Evolutionary conservation across 2,329 filamentous ascomycete species (phyloP), one percentile per base, ranked within the genome.

Genomic region (Fusarium neocosmosporiellum): DNA sequence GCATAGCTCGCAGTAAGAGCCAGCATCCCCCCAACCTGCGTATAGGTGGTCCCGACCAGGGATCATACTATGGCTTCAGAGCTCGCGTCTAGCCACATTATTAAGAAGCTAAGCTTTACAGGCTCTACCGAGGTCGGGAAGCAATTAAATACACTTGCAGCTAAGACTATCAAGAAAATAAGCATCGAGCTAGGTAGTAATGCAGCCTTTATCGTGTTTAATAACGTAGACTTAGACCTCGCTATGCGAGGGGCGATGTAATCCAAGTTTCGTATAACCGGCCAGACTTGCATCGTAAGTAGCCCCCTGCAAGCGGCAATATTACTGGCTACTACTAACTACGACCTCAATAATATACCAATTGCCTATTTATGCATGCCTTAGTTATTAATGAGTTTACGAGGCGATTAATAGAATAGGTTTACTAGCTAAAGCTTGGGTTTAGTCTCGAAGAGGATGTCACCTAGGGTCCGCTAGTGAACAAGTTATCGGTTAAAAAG

Each of bases 121-220:
- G 92, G 92, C 24, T 90, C 87, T 66, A 91, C 91, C 0, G 80
- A 81, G 0, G 88, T 93, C 0, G 91, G 92, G 3, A 85, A 87
- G 39, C 89, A 90, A 70, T 86, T 94, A 63, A 90, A 90, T 4
- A 81, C 85, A 27, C 85, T 86, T 13, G 89, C 89, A 3, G 90
- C 90, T 16, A 88, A 89, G 74, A 85, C 89, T 69, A 83, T 93
- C 59, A 94, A 94, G 82, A 91, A 91, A 2, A 85, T 90, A 8
- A 82, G 92, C 3, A 85, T 94, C 80, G 92, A 94, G 78, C 85
- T 94, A 1, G 92, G 92, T 0, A 92, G 92, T 4, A 94, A 94
- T 78, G 89, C 90, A 1, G 88, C 87, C 7, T 88, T 90, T 3
- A 88, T 94, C 64, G 87, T 93, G 3, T 86, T 91, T 61, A 88